Base-by-base conservation (phyloP, 2,329 filamentous ascomycete genomes). In the Thermothelomyces thermophilus region DNA sequence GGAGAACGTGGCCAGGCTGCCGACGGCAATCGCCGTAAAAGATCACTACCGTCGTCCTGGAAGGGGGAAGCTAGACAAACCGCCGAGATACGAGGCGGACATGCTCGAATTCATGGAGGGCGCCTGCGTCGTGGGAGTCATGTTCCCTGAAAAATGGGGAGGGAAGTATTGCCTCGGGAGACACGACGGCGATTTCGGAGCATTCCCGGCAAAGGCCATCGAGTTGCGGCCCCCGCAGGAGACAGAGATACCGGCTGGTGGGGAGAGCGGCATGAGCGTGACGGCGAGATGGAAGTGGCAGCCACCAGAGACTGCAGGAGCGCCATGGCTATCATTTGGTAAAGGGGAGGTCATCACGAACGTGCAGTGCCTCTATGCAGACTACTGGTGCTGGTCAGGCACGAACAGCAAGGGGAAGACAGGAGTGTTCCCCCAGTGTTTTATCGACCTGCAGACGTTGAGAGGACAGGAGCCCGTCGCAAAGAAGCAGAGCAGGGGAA, bases 331-430 rank as follows among this genome's bases (percentile, higher is more conserved):
- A n/a, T 72, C 68, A 55, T 79, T 87, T 60, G 81, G 83, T 26
- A 84, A 83, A 61, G 80, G 79, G 17, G 83, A 87, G 55, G 71
- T 74, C 3, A 83, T 86, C 14, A 80, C 74, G 56, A 87, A 83
- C 66, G 87, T 79, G 20, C 68, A 67, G 46, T 79, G 75, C 49
- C 52, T 65, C 1, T 61, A 66, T 46, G 58, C 59, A 3, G 63
- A 66, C 48, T 62, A 64, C 45, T 68, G 66, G 66, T 66, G 63
- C 50, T 68, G 66, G 66, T 62, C 59, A 16, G 66, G 66, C 9
- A 66, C 62, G 17, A 66, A 66, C 46, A 60, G 56, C 41, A 66
- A 63, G 41, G 66, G 66, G n/a, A 59, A 57, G 24, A 60, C 60
- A 22, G 66, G 66, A 7, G 58, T 67, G 5, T 68, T 68, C 34